A percentile compares a stretch with the other conserved stretches of the same genome.
These are phyloP conservation scores for Termitomyces sp. DNA, from an alignment of 768 basidiomycete species.

Conservation along the genomic window DNA sequence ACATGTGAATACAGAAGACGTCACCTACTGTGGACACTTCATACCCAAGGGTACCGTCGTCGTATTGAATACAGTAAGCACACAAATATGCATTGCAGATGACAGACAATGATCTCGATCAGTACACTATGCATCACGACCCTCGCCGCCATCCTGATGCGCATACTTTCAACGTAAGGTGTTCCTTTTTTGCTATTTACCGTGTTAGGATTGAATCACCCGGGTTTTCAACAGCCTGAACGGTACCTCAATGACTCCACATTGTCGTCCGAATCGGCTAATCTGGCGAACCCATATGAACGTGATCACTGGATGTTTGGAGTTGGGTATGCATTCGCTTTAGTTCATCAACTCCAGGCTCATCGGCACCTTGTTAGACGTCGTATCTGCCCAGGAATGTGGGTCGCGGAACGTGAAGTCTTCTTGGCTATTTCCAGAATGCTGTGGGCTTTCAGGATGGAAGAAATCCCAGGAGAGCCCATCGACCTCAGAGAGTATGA, in stretches of 20 bases:
- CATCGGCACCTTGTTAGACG: slow-evolving; percentile 17
- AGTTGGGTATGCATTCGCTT: slow-evolving; percentile 32
- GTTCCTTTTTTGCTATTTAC: not conserved
- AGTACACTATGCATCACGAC: slow-evolving; percentile 36
- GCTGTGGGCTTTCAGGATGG: slow-evolving; percentile 45
- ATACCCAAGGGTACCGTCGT: slow-evolving; percentile 38
- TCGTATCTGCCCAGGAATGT: slow-evolving; percentile 41
- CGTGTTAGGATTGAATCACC: not conserved
- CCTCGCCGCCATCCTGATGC: slow-evolving; percentile 37
- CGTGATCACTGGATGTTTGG: slow-evolving; percentile 53
- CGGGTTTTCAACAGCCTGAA: slow-evolving; percentile 30
- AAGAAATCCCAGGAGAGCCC: slow-evolving; percentile 36
- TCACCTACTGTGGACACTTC: slow-evolving; percentile 36
- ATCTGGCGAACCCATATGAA: slow-evolving; percentile 35
- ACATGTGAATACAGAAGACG: slow-evolving; percentile 35
- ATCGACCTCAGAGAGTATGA: slow-evolving; percentile 46
- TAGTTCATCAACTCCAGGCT: not conserved
- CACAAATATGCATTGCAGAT: slow-evolving; percentile 10
- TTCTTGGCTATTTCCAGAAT: slow-evolving; percentile 42
- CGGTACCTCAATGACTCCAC: slow-evolving; percentile 37
- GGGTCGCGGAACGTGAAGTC: slow-evolving; percentile 43
- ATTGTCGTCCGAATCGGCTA: slow-evolving; percentile 39
- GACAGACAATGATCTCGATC: slow-evolving; percentile 9
- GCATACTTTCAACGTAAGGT: slow-evolving; percentile 26
- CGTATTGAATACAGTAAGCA: slow-evolving; percentile 32